Conservation (phyloP, 2,329 filamentous ascomycete species). For the Talaromyces islandicus region DNA sequence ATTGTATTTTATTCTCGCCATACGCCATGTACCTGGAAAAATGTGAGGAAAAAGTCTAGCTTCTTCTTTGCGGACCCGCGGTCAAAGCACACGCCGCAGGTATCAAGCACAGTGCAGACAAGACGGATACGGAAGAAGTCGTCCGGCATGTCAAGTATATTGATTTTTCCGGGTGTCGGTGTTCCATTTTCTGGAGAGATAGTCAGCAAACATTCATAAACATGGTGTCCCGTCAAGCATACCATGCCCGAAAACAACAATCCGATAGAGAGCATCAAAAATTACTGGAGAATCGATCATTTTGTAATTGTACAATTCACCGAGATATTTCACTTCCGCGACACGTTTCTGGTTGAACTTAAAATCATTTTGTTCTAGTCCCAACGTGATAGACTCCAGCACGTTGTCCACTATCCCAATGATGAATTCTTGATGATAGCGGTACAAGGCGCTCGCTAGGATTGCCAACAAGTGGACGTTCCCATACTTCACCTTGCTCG, state of each 20-base stretch:
- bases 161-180: conserved; percentile 70
- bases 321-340: conserved; percentile 92
- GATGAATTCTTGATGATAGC: conserved; percentile 87
- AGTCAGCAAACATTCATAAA: neutral
- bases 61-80: conserved; percentile 93
- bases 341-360: conserved; percentile 93
- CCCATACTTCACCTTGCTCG: conserved; percentile 94
- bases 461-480: conserved; percentile 93
- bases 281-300: conserved; percentile 93
- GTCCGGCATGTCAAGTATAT: conserved; percentile 77
- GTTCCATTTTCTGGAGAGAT: conserved; percentile 59
- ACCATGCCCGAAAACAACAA: conserved; percentile 87
- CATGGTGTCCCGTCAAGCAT: conserved; percentile 20
- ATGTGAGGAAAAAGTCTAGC: conserved; percentile 92
- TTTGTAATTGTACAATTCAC: conserved; percentile 94
- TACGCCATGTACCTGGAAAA: conserved; percentile 63
- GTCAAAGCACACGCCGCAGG: conserved; percentile 93
- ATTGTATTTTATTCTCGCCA: neutral
- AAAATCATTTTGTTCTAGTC: conserved; percentile 93
- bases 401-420: conserved; percentile 88
- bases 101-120: conserved; percentile 83
- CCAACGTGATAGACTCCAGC: conserved; percentile 79
- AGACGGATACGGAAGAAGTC: conserved; percentile 95
- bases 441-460: conserved; percentile 78
- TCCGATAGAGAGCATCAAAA: conserved; percentile 91